Evolutionary conservation across 495 filamentous ascomycete genomes (phyloP).

Genomic region (Articulospora tetracladia): DNA sequence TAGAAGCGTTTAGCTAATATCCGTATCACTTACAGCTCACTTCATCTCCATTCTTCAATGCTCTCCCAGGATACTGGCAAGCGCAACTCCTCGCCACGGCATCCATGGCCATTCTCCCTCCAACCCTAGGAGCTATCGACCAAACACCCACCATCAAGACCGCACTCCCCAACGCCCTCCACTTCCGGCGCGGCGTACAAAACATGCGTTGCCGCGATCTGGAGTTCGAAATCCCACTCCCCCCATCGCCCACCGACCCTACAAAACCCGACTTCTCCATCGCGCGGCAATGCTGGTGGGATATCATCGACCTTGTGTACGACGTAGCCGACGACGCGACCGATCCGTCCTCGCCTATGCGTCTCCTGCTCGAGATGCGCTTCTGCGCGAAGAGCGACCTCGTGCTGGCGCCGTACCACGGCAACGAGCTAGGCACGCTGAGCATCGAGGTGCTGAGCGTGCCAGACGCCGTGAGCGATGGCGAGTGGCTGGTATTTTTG

Average conservation of each 20-base stretch:
- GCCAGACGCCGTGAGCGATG: conserved; percentile 35
- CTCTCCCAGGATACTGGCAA: conserved; percentile 42
- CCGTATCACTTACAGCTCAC: no score
- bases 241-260: conserved; percentile 27
- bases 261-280: conserved; percentile 38
- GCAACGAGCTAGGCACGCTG: conserved; percentile 41
- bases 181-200: conserved; percentile 50
- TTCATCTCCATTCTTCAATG: conserved; percentile 37
- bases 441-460: conserved; percentile 49
- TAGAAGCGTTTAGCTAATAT: no score
- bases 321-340: conserved; percentile 31
- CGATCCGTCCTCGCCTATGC: conserved; percentile 32
- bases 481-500: conserved; percentile 40
- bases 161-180: conserved; percentile 43
- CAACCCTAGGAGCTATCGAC: conserved; percentile 21
- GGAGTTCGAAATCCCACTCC: conserved; percentile 46
- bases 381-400: conserved; percentile 47
- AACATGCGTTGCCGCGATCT: conserved; percentile 49
- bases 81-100: conserved; percentile 35
- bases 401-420: conserved; percentile 48
- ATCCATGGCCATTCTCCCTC: conserved; percentile 40
- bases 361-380: conserved; percentile 48
- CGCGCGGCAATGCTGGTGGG: conserved; percentile 49
- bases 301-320: conserved; percentile 44
- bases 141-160: conserved; percentile 28